phyloP scores from a whole-genome alignment of 2,329 filamentous ascomycete genomes.

The Tolypocladium guangdongense region DNA sequence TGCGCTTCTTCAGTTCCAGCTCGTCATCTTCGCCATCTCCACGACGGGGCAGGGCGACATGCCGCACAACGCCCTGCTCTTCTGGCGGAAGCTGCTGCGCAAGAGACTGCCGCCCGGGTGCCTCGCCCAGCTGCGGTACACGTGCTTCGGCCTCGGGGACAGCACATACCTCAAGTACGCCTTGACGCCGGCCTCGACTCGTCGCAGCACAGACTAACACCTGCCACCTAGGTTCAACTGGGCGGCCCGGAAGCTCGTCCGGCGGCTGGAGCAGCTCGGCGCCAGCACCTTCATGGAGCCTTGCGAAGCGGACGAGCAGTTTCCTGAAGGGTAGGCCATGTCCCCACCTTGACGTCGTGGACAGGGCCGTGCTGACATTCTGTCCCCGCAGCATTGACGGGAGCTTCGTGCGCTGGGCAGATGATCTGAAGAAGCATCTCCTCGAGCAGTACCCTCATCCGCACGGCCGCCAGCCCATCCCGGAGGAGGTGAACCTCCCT shows the following conservation, averaged over 20 bases:
- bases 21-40: conserved; percentile 74
- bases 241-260: conserved; percentile 79
- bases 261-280: conserved; percentile 73
- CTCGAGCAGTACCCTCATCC: conserved; percentile 60
- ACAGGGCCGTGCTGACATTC: background rate
- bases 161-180: conserved; percentile 83
- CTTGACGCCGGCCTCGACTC: background rate
- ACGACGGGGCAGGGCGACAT: conserved; percentile 94
- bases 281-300: conserved; percentile 64
- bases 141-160: conserved; percentile 85
- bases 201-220: background rate
- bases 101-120: conserved; percentile 65
- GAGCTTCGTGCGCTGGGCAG: conserved; percentile 67
- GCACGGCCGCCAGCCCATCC: conserved; percentile 55
- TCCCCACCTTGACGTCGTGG: conserved; percentile 4
- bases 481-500: conserved; percentile 61
- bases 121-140: conserved; percentile 59
- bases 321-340: conserved; percentile 66
- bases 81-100: conserved; percentile 78
- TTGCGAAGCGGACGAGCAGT: conserved; percentile 88
- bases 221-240: conserved; percentile 69
- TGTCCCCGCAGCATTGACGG: conserved; percentile 58
- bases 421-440: conserved; percentile 55
- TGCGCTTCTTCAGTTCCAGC: conserved; percentile 34
- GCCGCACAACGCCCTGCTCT: conserved; percentile 66